Conservation (phyloP, 768 basidiomycete genomes). For the Thelephora aurantiotincta region DNA sequence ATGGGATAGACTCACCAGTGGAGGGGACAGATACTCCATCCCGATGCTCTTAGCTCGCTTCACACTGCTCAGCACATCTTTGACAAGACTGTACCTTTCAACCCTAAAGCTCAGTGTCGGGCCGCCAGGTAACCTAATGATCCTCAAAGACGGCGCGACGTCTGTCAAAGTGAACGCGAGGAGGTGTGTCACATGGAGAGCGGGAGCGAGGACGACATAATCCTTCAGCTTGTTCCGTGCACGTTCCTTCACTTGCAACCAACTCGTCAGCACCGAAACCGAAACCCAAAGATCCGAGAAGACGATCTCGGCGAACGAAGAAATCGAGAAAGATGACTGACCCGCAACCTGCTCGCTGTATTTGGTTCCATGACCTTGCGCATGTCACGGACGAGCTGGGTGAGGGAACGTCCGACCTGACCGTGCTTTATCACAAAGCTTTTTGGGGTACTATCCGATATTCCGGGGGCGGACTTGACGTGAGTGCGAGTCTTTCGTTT, state of each 20-base stretch:
- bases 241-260: conserved; percentile 53
- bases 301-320: background rate
- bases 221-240: conserved; percentile 85
- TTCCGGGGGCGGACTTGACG: conserved; percentile 40
- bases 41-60: conserved; percentile 62
- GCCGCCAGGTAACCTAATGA: conserved; percentile 77
- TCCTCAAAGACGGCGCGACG: conserved; percentile 72
- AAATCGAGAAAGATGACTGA: conserved; percentile 19
- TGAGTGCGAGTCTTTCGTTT: conserved; percentile 74
- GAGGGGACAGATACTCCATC: conserved; percentile 82
- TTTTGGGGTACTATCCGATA: conserved; percentile 44
- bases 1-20: conserved; percentile 45
- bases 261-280: conserved; percentile 4
- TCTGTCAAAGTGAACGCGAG: conserved; percentile 85
- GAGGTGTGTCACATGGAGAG: conserved; percentile 82
- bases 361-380: conserved; percentile 97
- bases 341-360: conserved; percentile 84
- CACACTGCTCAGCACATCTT: conserved; percentile 58
- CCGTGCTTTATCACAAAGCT: conserved; percentile 97
- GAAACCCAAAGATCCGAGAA: background rate
- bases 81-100: conserved; percentile 85
- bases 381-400: conserved; percentile 85
- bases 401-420: conserved; percentile 73
- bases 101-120: conserved; percentile 91
- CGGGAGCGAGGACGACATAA: conserved; percentile 83